Evolutionary conservation across 2,329 filamentous ascomycete species (phyloP).

Genomic region (Aspergillus sergii): DNA sequence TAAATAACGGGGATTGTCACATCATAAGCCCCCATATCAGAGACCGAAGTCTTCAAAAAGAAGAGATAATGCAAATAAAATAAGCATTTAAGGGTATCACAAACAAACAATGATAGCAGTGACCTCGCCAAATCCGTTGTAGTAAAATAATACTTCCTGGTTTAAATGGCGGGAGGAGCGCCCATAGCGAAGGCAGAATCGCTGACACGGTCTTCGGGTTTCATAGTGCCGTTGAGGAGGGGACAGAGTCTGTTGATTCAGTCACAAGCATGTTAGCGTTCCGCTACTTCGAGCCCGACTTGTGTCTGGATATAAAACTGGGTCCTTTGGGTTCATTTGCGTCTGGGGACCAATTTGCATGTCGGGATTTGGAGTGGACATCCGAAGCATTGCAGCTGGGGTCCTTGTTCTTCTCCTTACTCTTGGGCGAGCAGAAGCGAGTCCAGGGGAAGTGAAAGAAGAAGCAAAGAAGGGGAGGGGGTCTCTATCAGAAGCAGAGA

Average conservation of each 20-base stretch:
- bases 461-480: constrained; percentile 26
- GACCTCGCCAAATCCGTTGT: neutral
- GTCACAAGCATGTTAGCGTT: constrained; percentile 11
- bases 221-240: constrained; percentile 80
- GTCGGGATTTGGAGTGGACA: neutral
- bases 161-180: constrained; percentile 37
- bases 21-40: neutral
- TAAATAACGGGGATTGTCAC: neutral
- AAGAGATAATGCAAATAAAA: neutral
- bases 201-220: constrained; percentile 52
- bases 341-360: neutral
- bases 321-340: neutral
- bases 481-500: constrained; percentile 11
- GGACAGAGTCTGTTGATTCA: constrained; percentile 68
- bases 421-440: neutral
- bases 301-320: neutral
- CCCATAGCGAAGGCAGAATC: constrained; percentile 53
- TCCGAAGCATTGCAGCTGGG: neutral
- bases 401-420: neutral
- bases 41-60: neutral
- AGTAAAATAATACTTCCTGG: neutral
- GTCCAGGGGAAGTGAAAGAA: constrained; percentile 22
- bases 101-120: constrained; percentile 8
- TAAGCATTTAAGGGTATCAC: constrained; percentile 17
- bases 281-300: neutral